These are phyloP conservation scores for Fonsecaea erecta DNA, from an alignment of 2,329 filamentous ascomycete genomes.

Conservation along the genomic window DNA sequence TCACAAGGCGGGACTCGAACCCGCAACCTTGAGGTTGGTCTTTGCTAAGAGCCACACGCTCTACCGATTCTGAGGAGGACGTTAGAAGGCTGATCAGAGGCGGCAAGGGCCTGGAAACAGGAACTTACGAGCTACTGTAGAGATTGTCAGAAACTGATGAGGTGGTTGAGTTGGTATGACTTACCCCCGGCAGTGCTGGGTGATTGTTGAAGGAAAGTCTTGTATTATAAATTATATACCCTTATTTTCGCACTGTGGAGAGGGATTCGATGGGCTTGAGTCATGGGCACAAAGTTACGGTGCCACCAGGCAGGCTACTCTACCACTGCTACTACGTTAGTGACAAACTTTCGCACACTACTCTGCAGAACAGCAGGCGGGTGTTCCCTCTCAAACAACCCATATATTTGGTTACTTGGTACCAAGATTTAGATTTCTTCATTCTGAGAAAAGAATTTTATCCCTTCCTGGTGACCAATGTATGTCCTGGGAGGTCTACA, in stretches of 20 bases:
- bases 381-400: too few species aligned
- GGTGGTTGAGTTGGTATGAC: not conserved
- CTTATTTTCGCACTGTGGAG: not conserved
- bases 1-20: slow-evolving; percentile 12
- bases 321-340: too few species aligned
- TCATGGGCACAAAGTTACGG: not conserved
- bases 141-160: not conserved
- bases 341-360: too few species aligned
- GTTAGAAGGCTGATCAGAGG: not conserved
- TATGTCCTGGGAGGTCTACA: too few species aligned
- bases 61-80: slow-evolving; percentile 54
- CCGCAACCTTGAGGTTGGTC: slow-evolving; percentile 19
- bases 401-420: too few species aligned
- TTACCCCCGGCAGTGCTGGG: slow-evolving; percentile 3
- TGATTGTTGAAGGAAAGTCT: not conserved
- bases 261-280: not conserved
- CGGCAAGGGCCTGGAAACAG: not conserved
- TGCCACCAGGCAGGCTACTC: too few species aligned
- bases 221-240: not conserved
- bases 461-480: too few species aligned
- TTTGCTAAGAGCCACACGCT: slow-evolving; percentile 55
- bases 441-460: too few species aligned
- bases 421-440: too few species aligned
- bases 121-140: slow-evolving; percentile 1
- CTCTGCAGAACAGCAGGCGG: too few species aligned